These are phyloP conservation scores for Starmerella khaoyaiensis DNA, from an alignment of 805 yeast species.

Conservation along the genomic window DNA sequence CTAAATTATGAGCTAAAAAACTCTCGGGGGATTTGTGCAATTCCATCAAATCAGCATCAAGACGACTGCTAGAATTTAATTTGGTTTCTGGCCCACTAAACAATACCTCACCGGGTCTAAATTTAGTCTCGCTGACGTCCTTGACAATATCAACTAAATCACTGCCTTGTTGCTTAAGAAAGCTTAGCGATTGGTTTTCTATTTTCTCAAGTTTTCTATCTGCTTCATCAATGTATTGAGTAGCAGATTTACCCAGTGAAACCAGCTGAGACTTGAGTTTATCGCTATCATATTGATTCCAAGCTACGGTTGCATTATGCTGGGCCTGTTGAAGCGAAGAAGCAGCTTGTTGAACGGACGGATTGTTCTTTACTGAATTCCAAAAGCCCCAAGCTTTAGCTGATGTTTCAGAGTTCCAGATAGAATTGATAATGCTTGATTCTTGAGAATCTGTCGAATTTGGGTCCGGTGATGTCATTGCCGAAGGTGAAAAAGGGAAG, in stretches of 20 bases:
- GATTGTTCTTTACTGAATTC: constrained; percentile 13
- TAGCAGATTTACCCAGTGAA: constrained; percentile 36
- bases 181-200: constrained; percentile 55
- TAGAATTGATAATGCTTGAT: constrained; percentile 3
- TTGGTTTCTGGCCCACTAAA: constrained; percentile 30
- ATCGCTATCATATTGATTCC: constrained; percentile 14
- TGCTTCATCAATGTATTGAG: constrained; percentile 52
- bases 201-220: constrained; percentile 63
- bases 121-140: constrained; percentile 19
- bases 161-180: constrained; percentile 44
- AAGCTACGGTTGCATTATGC: constrained; percentile 15
- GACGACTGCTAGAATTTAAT: constrained; percentile 35
- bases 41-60: constrained; percentile 49
- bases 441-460: too few relatives aligned
- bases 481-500: too few relatives aligned
- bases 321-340: constrained; percentile 5
- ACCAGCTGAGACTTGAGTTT: constrained; percentile 24
- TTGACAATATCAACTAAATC: constrained; percentile 33
- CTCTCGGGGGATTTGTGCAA: constrained; percentile 39
- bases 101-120: constrained; percentile 28
- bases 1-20: constrained; percentile 30
- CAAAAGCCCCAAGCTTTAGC: constrained; percentile 14
- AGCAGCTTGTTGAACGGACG: constrained; percentile 5
- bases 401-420: constrained; percentile 4
- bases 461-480: too few relatives aligned